Evolutionary conservation across 2,329 filamentous ascomycete species (phyloP), one percentile per base, ranked within the genome.

Genomic region (Sporothrix curviconia): DNA sequence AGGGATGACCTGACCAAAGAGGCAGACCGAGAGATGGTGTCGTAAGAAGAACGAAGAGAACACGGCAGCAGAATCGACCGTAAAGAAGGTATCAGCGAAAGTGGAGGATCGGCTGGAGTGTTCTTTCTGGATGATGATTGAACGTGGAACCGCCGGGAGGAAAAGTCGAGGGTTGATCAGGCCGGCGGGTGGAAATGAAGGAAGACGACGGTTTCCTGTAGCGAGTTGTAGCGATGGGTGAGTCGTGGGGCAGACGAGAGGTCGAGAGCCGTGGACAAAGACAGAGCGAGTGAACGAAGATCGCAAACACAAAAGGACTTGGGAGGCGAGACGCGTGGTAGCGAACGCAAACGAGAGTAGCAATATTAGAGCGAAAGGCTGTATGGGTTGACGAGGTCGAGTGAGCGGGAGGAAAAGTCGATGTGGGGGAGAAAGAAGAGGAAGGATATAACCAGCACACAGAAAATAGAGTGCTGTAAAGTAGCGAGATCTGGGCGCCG

Each of bases 401-500:
- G 50, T 34, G 28, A 32, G 15, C n/a, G 51, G 28, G 17, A 44
- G 40, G 39, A 54, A 25, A 42, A 19, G 15, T 12, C 5, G 22
- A 3, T 8, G 28, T 14, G 11, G 7, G 14, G 32, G 15, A 28
- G 19, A 22, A 24, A 19, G 3, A n/a, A 6, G 25, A 39, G 22
- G 11, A n/a, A 5, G 22, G 11, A 24, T 17, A 24, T 24, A n/a
- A 30, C 30, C 22, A 37, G 6, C 19, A 17, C n/a, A 24, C 7
- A 36, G 4, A 30, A 34, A 50, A 22, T 28, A 39, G 11, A 57
- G 47, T 22, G 4, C 19, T 32, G 36, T 56, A 51, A 28, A 56
- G 17, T 56, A 30, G 12, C 12, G 8, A 50, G 44, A 51, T n/a
- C 49, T 37, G 49, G 49, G 46, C 55, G 44, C 55, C 44, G 44